Evolutionary conservation across 1,139 yeast genomes (phyloP).

Genomic region (Geotrichum bryndzae): DNA sequence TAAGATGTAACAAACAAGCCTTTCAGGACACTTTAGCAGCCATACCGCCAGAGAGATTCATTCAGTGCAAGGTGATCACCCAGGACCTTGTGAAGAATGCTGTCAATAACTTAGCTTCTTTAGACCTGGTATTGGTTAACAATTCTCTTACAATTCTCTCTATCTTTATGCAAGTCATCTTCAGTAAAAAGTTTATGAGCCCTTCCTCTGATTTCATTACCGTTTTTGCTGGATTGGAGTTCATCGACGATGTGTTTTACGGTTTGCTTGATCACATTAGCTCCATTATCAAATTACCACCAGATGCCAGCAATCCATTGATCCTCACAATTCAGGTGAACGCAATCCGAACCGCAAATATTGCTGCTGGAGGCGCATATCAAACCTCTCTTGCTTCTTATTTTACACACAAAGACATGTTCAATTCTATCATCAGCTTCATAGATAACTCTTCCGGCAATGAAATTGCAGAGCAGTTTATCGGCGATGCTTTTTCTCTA

Average conservation of each 20-base stretch:
- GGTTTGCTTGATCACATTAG: conserved; percentile 28
- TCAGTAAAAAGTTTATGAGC: conserved; percentile 30
- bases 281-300: conserved; percentile 21
- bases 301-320: background rate
- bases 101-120: conserved; percentile 23
- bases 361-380: conserved; percentile 34
- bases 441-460: conserved; percentile 27
- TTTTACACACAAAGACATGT: conserved; percentile 36
- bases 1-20: conserved; percentile 31
- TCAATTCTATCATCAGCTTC: conserved; percentile 34
- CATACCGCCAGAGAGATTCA: conserved; percentile 27
- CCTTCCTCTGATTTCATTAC: conserved; percentile 33
- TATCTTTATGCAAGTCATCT: conserved; percentile 30
- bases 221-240: conserved; percentile 35
- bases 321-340: conserved; percentile 25
- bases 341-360: conserved; percentile 32
- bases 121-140: conserved; percentile 24
- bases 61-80: conserved; percentile 24
- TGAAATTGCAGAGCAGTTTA: conserved; percentile 19
- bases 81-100: conserved; percentile 30
- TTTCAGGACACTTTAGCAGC: conserved; percentile 24
- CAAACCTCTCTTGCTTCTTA: conserved; percentile 34
- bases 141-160: conserved; percentile 27
- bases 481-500: conserved; percentile 35
- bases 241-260: conserved; percentile 32